Base-by-base conservation (phyloP, 2,329 filamentous ascomycete genomes). In the Fusarium pseudograminearum region DNA sequence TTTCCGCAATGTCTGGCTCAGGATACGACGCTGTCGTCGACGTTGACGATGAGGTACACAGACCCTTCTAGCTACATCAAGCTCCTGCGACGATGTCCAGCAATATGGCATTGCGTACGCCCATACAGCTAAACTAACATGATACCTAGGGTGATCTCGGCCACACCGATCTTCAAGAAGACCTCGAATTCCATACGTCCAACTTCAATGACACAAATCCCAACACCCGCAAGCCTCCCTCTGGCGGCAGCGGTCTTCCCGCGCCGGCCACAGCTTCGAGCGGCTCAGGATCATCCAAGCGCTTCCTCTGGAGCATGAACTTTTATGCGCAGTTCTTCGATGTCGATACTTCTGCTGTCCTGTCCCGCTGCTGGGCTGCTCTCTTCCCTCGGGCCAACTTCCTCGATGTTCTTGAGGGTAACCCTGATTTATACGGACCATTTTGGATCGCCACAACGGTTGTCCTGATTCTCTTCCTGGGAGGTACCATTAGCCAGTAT, bases 261-360 rank as follows among this genome's bases (percentile, higher is more conserved):
- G 82, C 83, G 3, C 88, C 88, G 3, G 87, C 78, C 15, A 90
- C 88, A 20, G 83, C 87, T 4, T 80, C 83, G 22, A 45, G 46
- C 22, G 77, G 80, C 20, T 75, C 78, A 15, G 73, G 69, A 20
- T 79, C 80, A n/a, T 86, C 88, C 65, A 98, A 98, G 83, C 93
- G 93, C 76, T 94, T 91, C 83, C 91, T 98, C 70, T 99, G 96
- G 96, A 90, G 90, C 46, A 85, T 98, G 67, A 89, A 90, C 61
- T 99, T 97, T 85, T 99, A 99, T 83, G 90, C 94, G 58, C 96
- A 97, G 83, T 98, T 96, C 88, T 99, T 99, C 83, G 96, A 99
- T 78, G 95, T 99, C 70, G 96, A 99, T 82, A 98, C 96, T 3
- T 90, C 88, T 64, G 93, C 96, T 55, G 94, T 99, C 22, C 83